Evolutionary conservation across 768 basidiomycete genomes (phyloP).

Genomic region (Naganishia kalamii): DNA sequence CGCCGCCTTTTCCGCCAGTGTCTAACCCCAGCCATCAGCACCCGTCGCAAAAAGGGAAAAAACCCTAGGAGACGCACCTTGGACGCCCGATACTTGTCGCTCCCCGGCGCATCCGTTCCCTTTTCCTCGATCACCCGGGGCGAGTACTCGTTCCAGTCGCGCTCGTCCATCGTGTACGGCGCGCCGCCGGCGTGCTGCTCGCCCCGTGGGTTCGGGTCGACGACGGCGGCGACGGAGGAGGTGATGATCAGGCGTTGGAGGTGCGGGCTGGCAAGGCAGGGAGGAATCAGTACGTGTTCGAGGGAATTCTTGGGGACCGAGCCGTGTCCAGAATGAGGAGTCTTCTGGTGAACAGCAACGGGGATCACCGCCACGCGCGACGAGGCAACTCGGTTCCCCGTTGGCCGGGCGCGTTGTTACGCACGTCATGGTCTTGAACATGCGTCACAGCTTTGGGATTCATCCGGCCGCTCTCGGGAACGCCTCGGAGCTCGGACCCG

Average conservation of each 20-base stretch:
- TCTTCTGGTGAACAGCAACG: too few relatives aligned
- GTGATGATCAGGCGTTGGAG: conserved; percentile 68
- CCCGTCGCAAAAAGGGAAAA: not conserved
- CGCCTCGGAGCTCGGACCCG: too few relatives aligned
- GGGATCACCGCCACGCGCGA: too few relatives aligned
- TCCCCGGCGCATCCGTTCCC: conserved; percentile 50
- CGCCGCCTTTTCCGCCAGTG: conserved; percentile 39
- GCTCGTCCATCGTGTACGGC: conserved; percentile 39
- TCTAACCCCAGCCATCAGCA: conserved; percentile 13
- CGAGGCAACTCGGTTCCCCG: too few relatives aligned
- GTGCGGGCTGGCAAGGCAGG: conserved; percentile 46
- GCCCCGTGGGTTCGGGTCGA: conserved; percentile 38
- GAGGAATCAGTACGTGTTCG: too few relatives aligned
- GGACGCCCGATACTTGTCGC: conserved; percentile 45
- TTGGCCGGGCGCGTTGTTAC: too few relatives aligned
- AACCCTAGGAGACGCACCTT: conserved; percentile 14
- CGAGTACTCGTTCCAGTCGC: conserved; percentile 59
- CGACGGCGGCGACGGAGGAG: conserved; percentile 54
- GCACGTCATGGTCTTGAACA: too few relatives aligned
- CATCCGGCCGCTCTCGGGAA: too few relatives aligned
- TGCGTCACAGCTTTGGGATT: too few relatives aligned
- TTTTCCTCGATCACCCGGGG: conserved; percentile 52
- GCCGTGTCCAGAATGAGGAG: too few relatives aligned
- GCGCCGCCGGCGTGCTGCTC: conserved; percentile 29
- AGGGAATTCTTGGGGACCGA: too few relatives aligned